A percentile compares a stretch with the other conserved stretches of the same genome.
These are phyloP conservation scores for Plectranthus barbatus DNA, from an alignment of 257 asterid species.

Conservation along the genomic window DNA sequence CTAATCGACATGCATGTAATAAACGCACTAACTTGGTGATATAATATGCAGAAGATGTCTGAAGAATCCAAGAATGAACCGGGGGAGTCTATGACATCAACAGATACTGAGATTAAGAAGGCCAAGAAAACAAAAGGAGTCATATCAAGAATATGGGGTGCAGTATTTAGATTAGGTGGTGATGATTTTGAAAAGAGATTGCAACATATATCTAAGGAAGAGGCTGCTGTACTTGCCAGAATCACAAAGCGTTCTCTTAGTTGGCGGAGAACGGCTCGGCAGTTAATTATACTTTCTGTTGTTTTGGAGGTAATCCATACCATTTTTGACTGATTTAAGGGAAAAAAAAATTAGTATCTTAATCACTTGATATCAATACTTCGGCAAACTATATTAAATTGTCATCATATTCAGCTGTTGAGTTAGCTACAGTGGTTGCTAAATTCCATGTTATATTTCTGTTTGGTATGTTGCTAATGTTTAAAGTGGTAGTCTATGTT, in stretches of 20 bases:
- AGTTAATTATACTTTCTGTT: slow-evolving; percentile 56
- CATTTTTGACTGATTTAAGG: neutral
- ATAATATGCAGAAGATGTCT: slow-evolving; percentile 47
- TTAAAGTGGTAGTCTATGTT: neutral
- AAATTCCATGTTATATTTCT: neutral
- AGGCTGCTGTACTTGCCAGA: slow-evolving; percentile 61
- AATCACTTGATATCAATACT: neutral
- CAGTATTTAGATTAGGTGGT: slow-evolving; percentile 45
- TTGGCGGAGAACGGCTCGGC: slow-evolving; percentile 47
- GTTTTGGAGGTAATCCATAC: slow-evolving; percentile 57
- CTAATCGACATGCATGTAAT: too few relatives aligned
- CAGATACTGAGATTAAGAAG: slow-evolving; percentile 41
- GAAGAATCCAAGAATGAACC: slow-evolving; percentile 49
- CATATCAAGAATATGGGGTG: slow-evolving; percentile 61
- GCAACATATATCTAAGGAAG: slow-evolving; percentile 86
- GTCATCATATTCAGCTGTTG: neutral
- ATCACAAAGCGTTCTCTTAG: slow-evolving; percentile 55
- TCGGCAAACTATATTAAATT: neutral
- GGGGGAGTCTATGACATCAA: slow-evolving; percentile 37
- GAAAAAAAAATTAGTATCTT: neutral
- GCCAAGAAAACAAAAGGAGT: slow-evolving; percentile 61
- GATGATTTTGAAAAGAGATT: slow-evolving; percentile 89
- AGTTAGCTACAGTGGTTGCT: neutral
- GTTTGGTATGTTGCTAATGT: neutral
- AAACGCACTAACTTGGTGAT: too few relatives aligned